A percentile compares a stretch with the other conserved stretches of the same genome.
Conservation (phyloP, 192 early-diverging fungal genomes). For the Entomortierella chlamydospora region DNA sequence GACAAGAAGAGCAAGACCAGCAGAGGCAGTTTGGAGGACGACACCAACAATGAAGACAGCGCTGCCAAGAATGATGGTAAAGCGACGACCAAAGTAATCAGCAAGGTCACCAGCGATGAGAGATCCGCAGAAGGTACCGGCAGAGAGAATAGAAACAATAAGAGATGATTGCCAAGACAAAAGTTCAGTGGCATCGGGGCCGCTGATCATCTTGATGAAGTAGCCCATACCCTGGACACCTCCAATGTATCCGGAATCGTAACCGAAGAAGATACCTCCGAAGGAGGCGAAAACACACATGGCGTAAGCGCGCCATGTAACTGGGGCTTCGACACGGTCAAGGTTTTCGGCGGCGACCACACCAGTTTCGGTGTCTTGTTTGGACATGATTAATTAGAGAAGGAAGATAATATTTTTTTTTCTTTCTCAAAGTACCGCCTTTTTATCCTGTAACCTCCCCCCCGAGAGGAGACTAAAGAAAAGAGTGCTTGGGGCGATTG, state of each 20-base stretch:
- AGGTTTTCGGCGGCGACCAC: constrained; percentile 44
- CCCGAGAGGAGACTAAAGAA: constrained; percentile 19
- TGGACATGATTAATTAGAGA: constrained; percentile 42
- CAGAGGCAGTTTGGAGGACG: constrained; percentile 74
- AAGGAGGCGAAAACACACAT: constrained; percentile 64
- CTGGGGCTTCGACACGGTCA: constrained; percentile 53
- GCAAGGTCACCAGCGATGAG: constrained; percentile 74
- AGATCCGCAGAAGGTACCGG: constrained; percentile 81
- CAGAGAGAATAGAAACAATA: constrained; percentile 72
- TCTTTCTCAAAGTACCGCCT: constrained; percentile 30
- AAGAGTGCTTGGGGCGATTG: constrained; percentile 32
- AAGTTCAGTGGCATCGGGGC: constrained; percentile 53
- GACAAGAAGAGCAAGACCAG: constrained; percentile 72
- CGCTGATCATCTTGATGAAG: constrained; percentile 65
- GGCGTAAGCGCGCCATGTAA: constrained; percentile 53
- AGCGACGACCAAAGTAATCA: constrained; percentile 75
- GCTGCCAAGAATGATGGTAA: constrained; percentile 73
- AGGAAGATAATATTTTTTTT: constrained; percentile 9
- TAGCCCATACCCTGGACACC: constrained; percentile 75
- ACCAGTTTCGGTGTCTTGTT: constrained; percentile 43
- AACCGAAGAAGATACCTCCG: constrained; percentile 79
- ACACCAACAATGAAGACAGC: constrained; percentile 79
- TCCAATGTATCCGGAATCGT: constrained; percentile 80
- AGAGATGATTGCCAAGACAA: constrained; percentile 51
- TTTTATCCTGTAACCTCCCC: constrained; percentile 9